A percentile compares a stretch with the other conserved stretches of the same genome.
phyloP scores from a whole-genome alignment of 2,329 filamentous ascomycete species.

The Apiospora sp. region DNA sequence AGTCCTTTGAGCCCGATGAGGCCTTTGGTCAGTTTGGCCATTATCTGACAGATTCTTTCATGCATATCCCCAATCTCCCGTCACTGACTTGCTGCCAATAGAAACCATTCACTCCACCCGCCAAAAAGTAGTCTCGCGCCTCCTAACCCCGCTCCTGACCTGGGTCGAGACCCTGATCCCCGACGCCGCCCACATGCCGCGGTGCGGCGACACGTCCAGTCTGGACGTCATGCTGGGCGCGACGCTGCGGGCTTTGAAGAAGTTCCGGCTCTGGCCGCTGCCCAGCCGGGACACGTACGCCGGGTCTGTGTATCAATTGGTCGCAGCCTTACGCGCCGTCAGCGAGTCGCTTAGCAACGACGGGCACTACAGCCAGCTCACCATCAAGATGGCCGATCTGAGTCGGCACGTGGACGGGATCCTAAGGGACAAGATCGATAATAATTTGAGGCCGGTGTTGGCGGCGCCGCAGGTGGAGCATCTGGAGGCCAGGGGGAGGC shows the following conservation, averaged over 20 bases:
- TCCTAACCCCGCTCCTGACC: neutral
- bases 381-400: neutral
- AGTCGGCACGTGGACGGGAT: neutral
- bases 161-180: slow-evolving; percentile 12
- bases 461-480: neutral
- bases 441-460: neutral
- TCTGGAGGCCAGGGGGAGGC: slow-evolving; percentile 23
- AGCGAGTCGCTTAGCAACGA: neutral
- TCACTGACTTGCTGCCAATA: neutral
- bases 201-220: slow-evolving; percentile 11
- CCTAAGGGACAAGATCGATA: slow-evolving; percentile 23
- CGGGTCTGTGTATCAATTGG: slow-evolving; percentile 6
- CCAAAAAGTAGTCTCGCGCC: neutral
- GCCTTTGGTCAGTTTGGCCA: neutral
- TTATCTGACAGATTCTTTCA: neutral
- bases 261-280: slow-evolving; percentile 27
- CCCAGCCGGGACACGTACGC: neutral
- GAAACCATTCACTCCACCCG: neutral
- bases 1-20: neutral
- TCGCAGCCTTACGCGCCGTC: neutral
- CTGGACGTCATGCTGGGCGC: slow-evolving; percentile 29
- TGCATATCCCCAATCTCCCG: neutral
- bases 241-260: slow-evolving; percentile 27
- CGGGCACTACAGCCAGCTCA: slow-evolving; percentile 22
- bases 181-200: neutral